Evolutionary conservation across 2,329 filamentous ascomycete species (phyloP).

Genomic region (Arthrobotrys sinensis): DNA sequence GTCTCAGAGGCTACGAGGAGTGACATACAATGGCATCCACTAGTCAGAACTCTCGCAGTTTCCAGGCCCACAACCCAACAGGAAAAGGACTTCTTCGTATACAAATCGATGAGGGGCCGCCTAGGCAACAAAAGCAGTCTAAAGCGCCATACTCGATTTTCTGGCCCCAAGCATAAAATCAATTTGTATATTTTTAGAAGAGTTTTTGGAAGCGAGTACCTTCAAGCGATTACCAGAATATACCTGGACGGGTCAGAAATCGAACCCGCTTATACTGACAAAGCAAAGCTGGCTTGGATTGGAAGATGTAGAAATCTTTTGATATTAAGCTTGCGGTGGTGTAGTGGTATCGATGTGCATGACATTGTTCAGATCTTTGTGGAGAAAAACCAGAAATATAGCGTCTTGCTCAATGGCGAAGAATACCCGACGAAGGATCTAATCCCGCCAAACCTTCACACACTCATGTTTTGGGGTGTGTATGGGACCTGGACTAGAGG

Average conservation of each 20-base stretch:
- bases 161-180: not conserved
- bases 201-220: not conserved
- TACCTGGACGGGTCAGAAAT: constrained; percentile 9
- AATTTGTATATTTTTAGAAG: not conserved
- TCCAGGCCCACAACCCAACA: not conserved
- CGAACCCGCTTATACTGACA: not conserved
- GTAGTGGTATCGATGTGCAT: not conserved
- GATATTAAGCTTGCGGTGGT: constrained; percentile 20
- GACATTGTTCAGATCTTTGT: not conserved
- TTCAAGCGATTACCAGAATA: constrained; percentile 1
- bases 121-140: not conserved
- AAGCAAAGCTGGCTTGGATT: not conserved
- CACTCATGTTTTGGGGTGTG: constrained; percentile 22
- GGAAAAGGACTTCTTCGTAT: not conserved
- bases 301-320: not conserved
- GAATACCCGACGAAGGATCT: not conserved
- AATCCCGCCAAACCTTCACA: not conserved
- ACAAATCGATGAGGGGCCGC: not conserved
- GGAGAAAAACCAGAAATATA: not conserved
- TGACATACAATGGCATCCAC: constrained; percentile 1
- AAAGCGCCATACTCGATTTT: not conserved
- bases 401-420: not conserved
- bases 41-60: constrained; percentile 7
- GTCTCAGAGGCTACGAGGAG: not conserved
- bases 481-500: not conserved